A percentile compares a stretch with the other conserved stretches of the same genome.
Conservation (phyloP, 371 early-diverging fungal genomes). For the Zychaea mexicana region DNA sequence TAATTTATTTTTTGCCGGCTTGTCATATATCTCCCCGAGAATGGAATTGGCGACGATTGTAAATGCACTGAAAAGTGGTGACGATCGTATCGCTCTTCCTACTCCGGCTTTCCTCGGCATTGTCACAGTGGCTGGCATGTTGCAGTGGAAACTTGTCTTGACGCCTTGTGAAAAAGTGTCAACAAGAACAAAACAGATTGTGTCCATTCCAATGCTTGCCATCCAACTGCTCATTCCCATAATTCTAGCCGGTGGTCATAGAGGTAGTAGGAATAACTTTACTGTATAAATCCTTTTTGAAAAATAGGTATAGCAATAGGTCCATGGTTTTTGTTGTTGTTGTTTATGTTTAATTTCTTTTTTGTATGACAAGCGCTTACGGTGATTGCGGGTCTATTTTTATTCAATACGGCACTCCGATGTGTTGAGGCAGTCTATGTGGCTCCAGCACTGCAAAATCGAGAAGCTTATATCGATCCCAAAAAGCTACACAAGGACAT, state of each 20-base stretch:
- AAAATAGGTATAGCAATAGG: too few relatives aligned
- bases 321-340: too few relatives aligned
- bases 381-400: conserved; percentile 14
- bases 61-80: conserved; percentile 1
- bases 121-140: conserved; percentile 9
- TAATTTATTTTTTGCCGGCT: background rate
- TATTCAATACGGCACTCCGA: conserved; percentile 26
- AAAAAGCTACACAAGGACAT: conserved; percentile 25
- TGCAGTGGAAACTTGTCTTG: conserved; percentile 2
- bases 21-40: background rate
- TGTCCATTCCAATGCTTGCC: conserved; percentile 27
- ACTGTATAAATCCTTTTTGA: background rate
- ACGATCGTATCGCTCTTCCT: background rate
- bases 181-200: conserved; percentile 20
- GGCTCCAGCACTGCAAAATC: conserved; percentile 20
- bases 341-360: too few relatives aligned
- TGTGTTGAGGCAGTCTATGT: conserved; percentile 29
- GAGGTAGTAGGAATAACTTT: conserved; percentile 3
- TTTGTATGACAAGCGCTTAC: conserved; percentile 19
- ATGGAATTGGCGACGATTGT: background rate
- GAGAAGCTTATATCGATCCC: conserved; percentile 16
- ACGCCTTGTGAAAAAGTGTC: background rate
- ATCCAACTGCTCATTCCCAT: conserved; percentile 28
- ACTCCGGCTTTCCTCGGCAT: background rate
- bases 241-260: conserved; percentile 16